Evolutionary conservation across 352 stramenopile species (phyloP).

Genomic region (Albugo candida): DNA sequence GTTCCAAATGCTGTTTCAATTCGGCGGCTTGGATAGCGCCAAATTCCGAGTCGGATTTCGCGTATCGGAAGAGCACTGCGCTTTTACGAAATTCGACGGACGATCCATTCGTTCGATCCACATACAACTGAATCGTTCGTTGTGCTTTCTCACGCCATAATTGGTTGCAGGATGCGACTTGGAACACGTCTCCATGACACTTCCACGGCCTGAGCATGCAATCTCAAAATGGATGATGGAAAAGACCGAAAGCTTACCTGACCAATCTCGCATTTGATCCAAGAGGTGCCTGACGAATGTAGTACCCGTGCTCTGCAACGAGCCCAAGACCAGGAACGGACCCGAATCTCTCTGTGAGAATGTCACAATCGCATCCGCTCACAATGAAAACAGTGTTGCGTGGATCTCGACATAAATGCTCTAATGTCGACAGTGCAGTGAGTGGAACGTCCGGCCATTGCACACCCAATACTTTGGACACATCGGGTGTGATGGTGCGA

Average conservation of each 20-base stretch:
- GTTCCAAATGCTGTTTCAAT: constrained; percentile 93
- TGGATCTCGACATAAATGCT: constrained; percentile 84
- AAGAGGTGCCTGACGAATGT: constrained; percentile 55
- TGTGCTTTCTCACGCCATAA: constrained; percentile 90
- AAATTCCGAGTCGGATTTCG: constrained; percentile 97
- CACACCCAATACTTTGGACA: constrained; percentile 53
- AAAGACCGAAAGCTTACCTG: constrained; percentile 7
- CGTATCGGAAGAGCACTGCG: constrained; percentile 96
- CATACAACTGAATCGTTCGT: constrained; percentile 95
- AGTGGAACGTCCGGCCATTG: constrained; percentile 61
- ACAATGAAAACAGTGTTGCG: constrained; percentile 97
- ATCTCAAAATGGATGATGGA: neutral
- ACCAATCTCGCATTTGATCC: constrained; percentile 49
- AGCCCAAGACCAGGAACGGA: constrained; percentile 90
- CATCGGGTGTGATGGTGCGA: constrained; percentile 89
- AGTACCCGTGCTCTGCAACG: constrained; percentile 97
- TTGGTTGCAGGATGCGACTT: constrained; percentile 24
- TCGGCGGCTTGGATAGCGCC: constrained; percentile 92
- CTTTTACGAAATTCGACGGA: constrained; percentile 95
- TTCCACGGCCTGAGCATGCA: constrained; percentile 23
- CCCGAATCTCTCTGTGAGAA: constrained; percentile 88
- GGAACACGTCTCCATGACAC: constrained; percentile 39
- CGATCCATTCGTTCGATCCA: constrained; percentile 94
- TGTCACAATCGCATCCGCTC: constrained; percentile 89
- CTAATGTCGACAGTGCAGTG: constrained; percentile 59